These are phyloP conservation scores for Trametes sanguinea DNA, from an alignment of 768 basidiomycete species.

Conservation along the genomic window DNA sequence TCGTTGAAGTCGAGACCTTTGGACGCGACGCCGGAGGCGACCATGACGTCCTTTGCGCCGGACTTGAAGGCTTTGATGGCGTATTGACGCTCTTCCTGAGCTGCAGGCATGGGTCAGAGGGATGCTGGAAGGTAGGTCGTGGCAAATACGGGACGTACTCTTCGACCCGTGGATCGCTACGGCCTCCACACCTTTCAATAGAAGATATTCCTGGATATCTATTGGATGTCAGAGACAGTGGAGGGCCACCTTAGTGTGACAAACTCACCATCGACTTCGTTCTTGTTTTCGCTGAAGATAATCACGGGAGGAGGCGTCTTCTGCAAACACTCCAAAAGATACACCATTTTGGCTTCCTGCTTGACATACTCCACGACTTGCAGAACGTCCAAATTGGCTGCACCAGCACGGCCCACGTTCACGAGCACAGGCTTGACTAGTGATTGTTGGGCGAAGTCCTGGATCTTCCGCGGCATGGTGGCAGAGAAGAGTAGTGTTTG, in stretches of 20 bases:
- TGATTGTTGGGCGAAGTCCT: conserved; percentile 97
- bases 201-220: conserved; percentile 98
- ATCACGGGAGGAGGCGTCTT: conserved; percentile 99
- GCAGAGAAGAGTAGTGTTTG: conserved; percentile 98
- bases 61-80: conserved; percentile 98
- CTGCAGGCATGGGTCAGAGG: conserved; percentile 40
- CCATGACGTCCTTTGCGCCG: conserved; percentile 99
- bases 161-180: conserved; percentile 99
- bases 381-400: conserved; percentile 94
- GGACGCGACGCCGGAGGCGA: conserved; percentile 95
- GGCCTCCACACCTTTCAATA: conserved; percentile 96
- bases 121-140: neutral
- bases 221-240: conserved; percentile 1
- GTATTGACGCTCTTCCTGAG: conserved; percentile 98
- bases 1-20: conserved; percentile 99
- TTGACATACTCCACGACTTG: conserved; percentile 99
- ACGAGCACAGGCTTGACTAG: conserved; percentile 94
- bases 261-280: conserved; percentile 91
- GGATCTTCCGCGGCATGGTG: conserved; percentile 98
- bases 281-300: conserved; percentile 98
- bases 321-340: conserved; percentile 94
- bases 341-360: conserved; percentile 99
- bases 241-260: conserved; percentile 22
- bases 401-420: conserved; percentile 97
- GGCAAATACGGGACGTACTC: conserved; percentile 50